Evolutionary conservation across 345 rosid genomes (phyloP), one percentile per base, ranked within the genome.

Genomic region (Odontarrhena argentea): DNA sequence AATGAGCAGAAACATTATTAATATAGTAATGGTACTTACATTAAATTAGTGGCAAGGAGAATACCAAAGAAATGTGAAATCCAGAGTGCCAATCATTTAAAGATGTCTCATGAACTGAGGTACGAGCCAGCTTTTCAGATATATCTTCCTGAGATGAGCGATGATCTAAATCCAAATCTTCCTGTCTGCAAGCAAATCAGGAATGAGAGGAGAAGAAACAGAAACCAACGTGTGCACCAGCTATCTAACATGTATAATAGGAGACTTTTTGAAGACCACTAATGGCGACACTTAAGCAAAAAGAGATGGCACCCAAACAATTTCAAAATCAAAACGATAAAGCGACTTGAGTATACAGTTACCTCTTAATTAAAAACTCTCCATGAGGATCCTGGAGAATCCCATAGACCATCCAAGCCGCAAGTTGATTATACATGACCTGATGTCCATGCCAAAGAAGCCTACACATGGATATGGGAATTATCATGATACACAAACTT

Each of bases 401-500:
- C 67, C 98, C 98, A 79, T 90, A 91, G 56, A 93, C 87, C 92
- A 88, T 84, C 98, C 97, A 90, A 61, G 97, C 83, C 0, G 96
- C 96, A 62, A 93, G 97, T 67, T 91, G 98, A 79, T 84, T 88
- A 74, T 88, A 90, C 88, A 93, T 76, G 67, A 93, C 95, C 70
- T 91, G 98, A 77, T 91, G 97, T 59, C 96, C 97, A 54, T 93
- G 96, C 98, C 98, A 93, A 78, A 88, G 92, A 78, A 93, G 97
- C 86, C 97, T 93, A 68, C 62, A 57, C 55, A 65, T 44, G 40
- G 41, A 69, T 25, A 62, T 18, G 67, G n/a, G 7, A 60, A 46
- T 41, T n/a, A 38, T 15, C 24, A 51, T 7, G 51, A 52, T 13
- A 22, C 22, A 67, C 22, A 40, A 4, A 24, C 6, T 30, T 57